Conservation (phyloP, 441 rosid species). For the Theobroma grandiflorum region DNA sequence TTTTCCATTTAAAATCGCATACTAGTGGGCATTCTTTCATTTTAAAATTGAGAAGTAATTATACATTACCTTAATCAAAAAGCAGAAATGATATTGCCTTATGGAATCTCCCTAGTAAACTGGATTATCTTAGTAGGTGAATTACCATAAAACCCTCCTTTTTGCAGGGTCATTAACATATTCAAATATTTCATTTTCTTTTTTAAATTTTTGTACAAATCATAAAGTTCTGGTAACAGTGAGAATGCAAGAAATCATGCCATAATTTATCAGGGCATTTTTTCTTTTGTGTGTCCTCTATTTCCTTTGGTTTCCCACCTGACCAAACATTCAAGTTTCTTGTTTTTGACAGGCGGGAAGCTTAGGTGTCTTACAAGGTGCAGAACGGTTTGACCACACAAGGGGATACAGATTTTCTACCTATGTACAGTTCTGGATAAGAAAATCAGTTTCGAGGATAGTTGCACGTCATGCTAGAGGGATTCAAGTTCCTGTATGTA, state of each 20-base stretch:
- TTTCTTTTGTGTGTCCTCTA: not conserved
- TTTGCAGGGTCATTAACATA: not conserved
- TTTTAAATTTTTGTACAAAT: not conserved
- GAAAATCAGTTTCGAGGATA: constrained; percentile 69
- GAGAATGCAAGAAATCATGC: not conserved
- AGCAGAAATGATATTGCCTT: not conserved
- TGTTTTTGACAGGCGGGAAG: constrained; percentile 67
- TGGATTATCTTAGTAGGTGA: not conserved
- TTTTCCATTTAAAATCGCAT: not conserved
- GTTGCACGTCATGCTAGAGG: constrained; percentile 71
- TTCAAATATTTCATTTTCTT: not conserved
- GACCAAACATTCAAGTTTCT: not conserved
- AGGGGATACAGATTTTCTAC: constrained; percentile 90
- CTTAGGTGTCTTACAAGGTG: constrained; percentile 83
- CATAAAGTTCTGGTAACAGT: not conserved
- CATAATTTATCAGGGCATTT: not conserved
- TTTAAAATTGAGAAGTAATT: not conserved
- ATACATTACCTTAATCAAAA: not conserved
- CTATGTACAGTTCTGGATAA: constrained; percentile 87
- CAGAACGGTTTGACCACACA: constrained; percentile 81
- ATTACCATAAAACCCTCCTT: not conserved
- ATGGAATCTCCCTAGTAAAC: not conserved
- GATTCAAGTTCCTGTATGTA: constrained; percentile 69
- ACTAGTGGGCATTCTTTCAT: not conserved
- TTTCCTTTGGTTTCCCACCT: constrained; percentile 1